Base-by-base conservation (phyloP, 345 rosid species). In the Erysimum cheiranthoides region DNA sequence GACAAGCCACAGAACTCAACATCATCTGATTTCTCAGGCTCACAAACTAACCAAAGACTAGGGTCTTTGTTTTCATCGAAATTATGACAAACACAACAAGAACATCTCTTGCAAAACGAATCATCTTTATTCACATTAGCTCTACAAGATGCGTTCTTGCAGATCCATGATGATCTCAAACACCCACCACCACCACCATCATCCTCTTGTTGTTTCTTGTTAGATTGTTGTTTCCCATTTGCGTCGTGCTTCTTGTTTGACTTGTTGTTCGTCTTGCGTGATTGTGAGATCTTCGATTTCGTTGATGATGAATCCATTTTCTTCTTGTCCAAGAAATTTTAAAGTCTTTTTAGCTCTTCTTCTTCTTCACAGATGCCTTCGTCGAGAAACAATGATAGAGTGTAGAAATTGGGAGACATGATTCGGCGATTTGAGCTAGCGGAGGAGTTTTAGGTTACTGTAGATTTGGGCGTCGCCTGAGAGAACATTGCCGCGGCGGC, bases 81-180 rank as follows among this genome's bases (percentile, higher is more conserved):
- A 39, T 73, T 54, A 81, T 93, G 97, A 68, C 99, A 96, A 35
- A 96, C 88, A 45, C 96, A 93, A 78, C 99, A 96, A 66, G 99
- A 96, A 71, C 99, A 96, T 77, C 99, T 91, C 83, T 78, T 89
- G 87, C 99, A 96, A 74, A 93, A 96, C 38, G 90, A 80, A 73
- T 89, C 96, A 36, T 85, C 90, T 84, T 86, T 89, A 54, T 92
- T 82, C 7, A 80, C 54, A 31, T 25, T 58, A 2, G 83, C 83
- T 71, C 83, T 71, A 21, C 83, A 80, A 8, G 83, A 77, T 36
- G 83, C 79, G 21, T 80, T 80, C 38, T 80, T 80, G 60, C 83
- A 80, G 78, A 90, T 83, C 94, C 93, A 93, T 5, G 90, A 93
- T 4, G 93, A 80, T 56, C 71, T 81, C 34, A 84, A 83, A 73